Conservation (phyloP, 495 filamentous ascomycete species). For the Halenospora varia region DNA sequence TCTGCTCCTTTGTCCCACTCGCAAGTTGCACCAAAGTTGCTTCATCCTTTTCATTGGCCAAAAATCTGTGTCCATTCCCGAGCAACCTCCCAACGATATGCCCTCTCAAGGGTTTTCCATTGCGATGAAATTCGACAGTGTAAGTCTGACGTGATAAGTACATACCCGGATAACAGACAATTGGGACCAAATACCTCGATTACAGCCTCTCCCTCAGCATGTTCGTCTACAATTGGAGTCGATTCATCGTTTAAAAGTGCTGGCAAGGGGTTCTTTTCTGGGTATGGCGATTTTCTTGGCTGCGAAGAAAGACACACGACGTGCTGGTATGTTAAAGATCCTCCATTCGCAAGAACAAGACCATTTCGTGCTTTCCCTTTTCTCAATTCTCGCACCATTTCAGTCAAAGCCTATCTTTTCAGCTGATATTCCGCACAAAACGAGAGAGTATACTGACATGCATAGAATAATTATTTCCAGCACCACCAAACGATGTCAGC, state of each 20-base stretch:
- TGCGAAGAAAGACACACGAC: slow-evolving; percentile 42
- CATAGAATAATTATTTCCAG: slow-evolving; percentile 59
- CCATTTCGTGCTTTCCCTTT: slow-evolving; percentile 35
- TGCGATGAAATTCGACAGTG: slow-evolving; percentile 46
- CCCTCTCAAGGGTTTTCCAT: slow-evolving; percentile 37
- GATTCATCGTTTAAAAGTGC: slow-evolving; percentile 23
- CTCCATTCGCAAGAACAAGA: slow-evolving; percentile 53
- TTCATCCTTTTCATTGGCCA: slow-evolving; percentile 45
- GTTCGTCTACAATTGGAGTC: slow-evolving; percentile 30
- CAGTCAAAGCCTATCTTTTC: slow-evolving; percentile 39
- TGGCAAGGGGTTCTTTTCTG: slow-evolving; percentile 33
- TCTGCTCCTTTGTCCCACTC: slow-evolving; percentile 27
- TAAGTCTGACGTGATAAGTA: slow-evolving; percentile 40
- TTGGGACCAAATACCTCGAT: slow-evolving; percentile 42
- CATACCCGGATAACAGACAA: neutral
- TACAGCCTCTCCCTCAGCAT: slow-evolving; percentile 39
- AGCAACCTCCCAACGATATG: slow-evolving; percentile 46
- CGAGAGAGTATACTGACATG: slow-evolving; percentile 35
- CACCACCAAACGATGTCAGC: slow-evolving; percentile 54
- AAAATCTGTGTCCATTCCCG: slow-evolving; percentile 39
- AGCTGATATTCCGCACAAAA: neutral
- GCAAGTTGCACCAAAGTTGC: slow-evolving; percentile 31
- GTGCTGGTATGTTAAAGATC: slow-evolving; percentile 50
- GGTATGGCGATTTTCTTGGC: slow-evolving; percentile 39
- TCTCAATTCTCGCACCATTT: slow-evolving; percentile 43